Evolutionary conservation across 805 yeast genomes (phyloP), one percentile per base, ranked within the genome.

Genomic region (Sungouiozyma intestinalis): DNA sequence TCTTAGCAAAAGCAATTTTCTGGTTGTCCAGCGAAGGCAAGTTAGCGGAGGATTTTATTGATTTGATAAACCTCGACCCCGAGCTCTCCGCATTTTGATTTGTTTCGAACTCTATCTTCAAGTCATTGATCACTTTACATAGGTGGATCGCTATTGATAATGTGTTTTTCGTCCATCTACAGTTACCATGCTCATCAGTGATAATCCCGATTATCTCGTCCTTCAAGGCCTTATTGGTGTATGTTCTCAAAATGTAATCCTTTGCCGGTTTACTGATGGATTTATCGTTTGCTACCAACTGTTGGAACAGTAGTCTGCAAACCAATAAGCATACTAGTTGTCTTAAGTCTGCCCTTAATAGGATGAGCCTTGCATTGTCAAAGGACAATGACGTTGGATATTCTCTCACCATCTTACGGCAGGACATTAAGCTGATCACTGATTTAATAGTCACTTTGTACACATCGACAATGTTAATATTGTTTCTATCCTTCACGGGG

Each of bases 91-190:
- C 39, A 31, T 38, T 40, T 11, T 29, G 31, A 34, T 45, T 46
- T 38, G 20, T 41, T 16, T 16, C 27, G 16, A 52, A 51, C 16
- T 62, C 64, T 3, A 40, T 44, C 42, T 60, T 63, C 21, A 51
- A 51, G 34, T 47, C 63, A 35, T 52, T 54, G 39, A 58, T 55
- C 16, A 58, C 52, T 42, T 58, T 60, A 41, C 62, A 52, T 5
- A 58, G 46, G 36, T 58, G 94, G 45, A 85, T 69, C 3, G 90
- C 74, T 47, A 86, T 75, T 14, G 82, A 69, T 48, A 77, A 73
- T 19, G 85, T 74, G 60, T 85, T 85, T 55, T 85, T 75, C 1
- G 95, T 85, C 95, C 95, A 85, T 65, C 87, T 85, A 45, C 85
- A 77, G 58, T 83, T 84, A 2, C 94, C 95, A 53, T 80, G 82